Conservation (phyloP, 257 asterid species). For the Coffea canephora region DNA sequence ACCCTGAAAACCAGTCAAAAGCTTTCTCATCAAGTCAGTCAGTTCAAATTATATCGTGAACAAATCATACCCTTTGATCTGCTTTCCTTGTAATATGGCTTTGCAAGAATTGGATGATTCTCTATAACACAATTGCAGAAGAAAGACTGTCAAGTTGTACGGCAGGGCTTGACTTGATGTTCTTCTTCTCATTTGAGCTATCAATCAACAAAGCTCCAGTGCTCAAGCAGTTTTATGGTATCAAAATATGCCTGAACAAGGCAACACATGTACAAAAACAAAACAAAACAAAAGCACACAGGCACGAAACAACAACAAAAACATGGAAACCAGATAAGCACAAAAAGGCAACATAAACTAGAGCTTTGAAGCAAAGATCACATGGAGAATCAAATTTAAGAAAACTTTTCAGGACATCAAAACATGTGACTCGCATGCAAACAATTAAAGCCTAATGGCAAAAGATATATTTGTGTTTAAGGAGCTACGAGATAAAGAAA, state of each 20-base stretch:
- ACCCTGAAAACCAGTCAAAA: background rate
- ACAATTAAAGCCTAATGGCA: background rate
- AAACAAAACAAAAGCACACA: too few relatives aligned
- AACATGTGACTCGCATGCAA: background rate
- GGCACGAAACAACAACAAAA: background rate
- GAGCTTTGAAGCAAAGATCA: background rate
- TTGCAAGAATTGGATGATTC: background rate
- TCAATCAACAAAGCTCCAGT: background rate
- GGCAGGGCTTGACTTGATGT: background rate
- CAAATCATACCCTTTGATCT: background rate
- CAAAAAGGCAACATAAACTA: background rate
- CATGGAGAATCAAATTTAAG: background rate
- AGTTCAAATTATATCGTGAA: background rate
- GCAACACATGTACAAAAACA: too few relatives aligned
- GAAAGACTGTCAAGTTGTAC: background rate
- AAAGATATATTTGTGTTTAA: background rate
- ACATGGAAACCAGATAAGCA: background rate
- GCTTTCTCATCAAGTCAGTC: background rate
- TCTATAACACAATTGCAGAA: background rate
- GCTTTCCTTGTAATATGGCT: background rate
- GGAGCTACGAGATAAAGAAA: background rate
- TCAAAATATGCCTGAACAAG: background rate
- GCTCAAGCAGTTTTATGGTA: background rate
- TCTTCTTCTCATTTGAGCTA: background rate
- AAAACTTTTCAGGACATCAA: background rate